Base-by-base conservation (phyloP, 2,329 filamentous ascomycete species). In the Nothophoma quercina region DNA sequence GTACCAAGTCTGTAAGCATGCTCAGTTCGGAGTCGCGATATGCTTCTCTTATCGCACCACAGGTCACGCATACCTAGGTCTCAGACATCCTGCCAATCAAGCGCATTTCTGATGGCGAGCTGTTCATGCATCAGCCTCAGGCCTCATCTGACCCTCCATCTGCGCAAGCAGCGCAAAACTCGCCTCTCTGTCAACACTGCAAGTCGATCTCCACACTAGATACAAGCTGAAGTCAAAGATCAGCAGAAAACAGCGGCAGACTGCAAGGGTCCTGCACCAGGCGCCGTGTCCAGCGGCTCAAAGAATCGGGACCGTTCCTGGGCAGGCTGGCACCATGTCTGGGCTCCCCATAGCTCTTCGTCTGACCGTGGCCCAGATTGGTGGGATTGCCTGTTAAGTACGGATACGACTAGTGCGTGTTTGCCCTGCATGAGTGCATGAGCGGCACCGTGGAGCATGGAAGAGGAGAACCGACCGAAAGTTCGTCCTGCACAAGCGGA, bases 361-460 rank as follows among this genome's bases (percentile, higher is more conserved):
- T 41, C 47, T 51, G 45, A 30, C 12, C 47, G 33, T 22, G 48
- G 59, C 22, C 60, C 56, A 62, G 50, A 60, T 58, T 59, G 61
- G 61, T 56, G 60, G 46, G 56, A 52, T 60, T 56, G 49, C 39
- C 42, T 40, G 45, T 43, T 50, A 15, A 22, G 45, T 23, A 26
- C 42, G 45, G 41, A 62, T 36, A 28, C 46, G 34, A 30, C 50
- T 55, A 55, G 47, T 42, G 60, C 35, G 39, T 35, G 43, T 52
- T 50, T 60, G 55, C 67, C 68, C 67, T 71, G 67, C 68, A 71
- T 71, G 50, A 48, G n/a, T n/a, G n/a, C n/a, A n/a, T n/a, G n/a
- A 15, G 26, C 39, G 33, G 32, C 47, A 53, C 42, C 29, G 41
- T 13, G 33, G 44, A 51, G 45, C 55, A 51, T 53, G 41, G 46